Evolutionary conservation across 2,329 filamentous ascomycete genomes (phyloP).

Genomic region (Dryadomyces sulphureus): DNA sequence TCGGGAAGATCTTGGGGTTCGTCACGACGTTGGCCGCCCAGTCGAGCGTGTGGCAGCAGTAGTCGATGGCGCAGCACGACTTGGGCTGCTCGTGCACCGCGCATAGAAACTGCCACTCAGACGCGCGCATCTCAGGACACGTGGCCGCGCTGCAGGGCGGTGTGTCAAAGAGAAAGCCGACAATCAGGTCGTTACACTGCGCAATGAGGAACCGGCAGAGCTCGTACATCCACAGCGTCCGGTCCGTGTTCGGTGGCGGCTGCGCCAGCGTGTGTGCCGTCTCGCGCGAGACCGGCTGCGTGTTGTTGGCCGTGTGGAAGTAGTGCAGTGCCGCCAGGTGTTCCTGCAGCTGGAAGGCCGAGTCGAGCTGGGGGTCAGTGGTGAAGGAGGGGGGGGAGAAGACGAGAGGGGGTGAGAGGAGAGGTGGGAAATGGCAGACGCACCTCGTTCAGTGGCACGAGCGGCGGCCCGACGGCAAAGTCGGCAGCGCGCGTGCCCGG

Average conservation of each 20-base stretch:
- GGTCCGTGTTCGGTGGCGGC: conserved; percentile 69
- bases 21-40: conserved; percentile 94
- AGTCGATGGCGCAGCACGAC: conserved; percentile 95
- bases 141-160: conserved; percentile 80
- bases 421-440: conserved; percentile 14
- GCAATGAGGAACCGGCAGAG: conserved; percentile 91
- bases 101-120: conserved; percentile 98
- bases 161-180: conserved; percentile 81
- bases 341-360: conserved; percentile 92
- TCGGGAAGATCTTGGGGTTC: conserved; percentile 89
- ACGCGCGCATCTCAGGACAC: conserved; percentile 96
- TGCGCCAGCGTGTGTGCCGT: conserved; percentile 64
- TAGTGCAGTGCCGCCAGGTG: conserved; percentile 88
- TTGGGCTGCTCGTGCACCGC: conserved; percentile 95
- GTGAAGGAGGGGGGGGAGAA: too few species aligned
- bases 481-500: conserved; percentile 84
- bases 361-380: conserved; percentile 57
- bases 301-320: conserved; percentile 54
- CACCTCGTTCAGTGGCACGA: conserved; percentile 76
- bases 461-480: conserved; percentile 82
- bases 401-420: background rate
- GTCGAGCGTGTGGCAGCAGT: conserved; percentile 96
- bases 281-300: conserved; percentile 57
- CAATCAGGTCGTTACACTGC: conserved; percentile 83
- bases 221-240: conserved; percentile 92